phyloP scores from a whole-genome alignment of 441 rosid genomes.

The Aquilaria agallochum region DNA sequence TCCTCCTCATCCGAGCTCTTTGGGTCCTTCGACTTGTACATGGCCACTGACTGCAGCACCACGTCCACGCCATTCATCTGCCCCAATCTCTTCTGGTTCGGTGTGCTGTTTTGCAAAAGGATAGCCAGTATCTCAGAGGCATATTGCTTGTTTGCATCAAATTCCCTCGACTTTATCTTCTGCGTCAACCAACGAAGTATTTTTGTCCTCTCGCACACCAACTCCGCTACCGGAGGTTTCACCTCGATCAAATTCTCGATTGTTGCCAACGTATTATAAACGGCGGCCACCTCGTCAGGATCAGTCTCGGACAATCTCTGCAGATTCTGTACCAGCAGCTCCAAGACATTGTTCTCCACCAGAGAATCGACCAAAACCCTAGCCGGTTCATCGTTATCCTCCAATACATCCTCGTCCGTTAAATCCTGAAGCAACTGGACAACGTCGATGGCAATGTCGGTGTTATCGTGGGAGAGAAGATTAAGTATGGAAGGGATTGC shows the following conservation, averaged over 20 bases:
- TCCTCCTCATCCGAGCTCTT: constrained; percentile 93
- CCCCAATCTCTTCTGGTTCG: constrained; percentile 86
- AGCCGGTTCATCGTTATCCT: constrained; percentile 90
- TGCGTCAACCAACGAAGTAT: constrained; percentile 72
- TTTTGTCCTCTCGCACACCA: constrained; percentile 90
- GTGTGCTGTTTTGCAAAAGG: constrained; percentile 74
- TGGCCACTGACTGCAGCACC: constrained; percentile 86
- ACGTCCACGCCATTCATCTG: constrained; percentile 98
- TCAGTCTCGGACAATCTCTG: constrained; percentile 76
- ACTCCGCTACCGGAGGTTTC: constrained; percentile 86
- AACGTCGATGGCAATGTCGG: constrained; percentile 88
- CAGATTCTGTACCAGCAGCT: constrained; percentile 87
- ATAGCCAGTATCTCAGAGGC: constrained; percentile 95
- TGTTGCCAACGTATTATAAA: constrained; percentile 74
- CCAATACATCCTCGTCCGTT: constrained; percentile 88
- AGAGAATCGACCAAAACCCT: constrained; percentile 62
- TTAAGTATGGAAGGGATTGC: constrained; percentile 75
- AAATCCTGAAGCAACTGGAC: constrained; percentile 87
- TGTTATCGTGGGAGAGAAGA: constrained; percentile 79
- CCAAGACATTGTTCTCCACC: constrained; percentile 85
- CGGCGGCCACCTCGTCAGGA: constrained; percentile 79
- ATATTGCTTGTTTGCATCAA: constrained; percentile 88
- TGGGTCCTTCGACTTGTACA: constrained; percentile 92
- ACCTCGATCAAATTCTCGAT: constrained; percentile 95
- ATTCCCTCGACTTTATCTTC: constrained; percentile 83